These are phyloP conservation scores for Fagus sylvatica DNA, from an alignment of 306 rosid genomes.

Conservation along the genomic window DNA sequence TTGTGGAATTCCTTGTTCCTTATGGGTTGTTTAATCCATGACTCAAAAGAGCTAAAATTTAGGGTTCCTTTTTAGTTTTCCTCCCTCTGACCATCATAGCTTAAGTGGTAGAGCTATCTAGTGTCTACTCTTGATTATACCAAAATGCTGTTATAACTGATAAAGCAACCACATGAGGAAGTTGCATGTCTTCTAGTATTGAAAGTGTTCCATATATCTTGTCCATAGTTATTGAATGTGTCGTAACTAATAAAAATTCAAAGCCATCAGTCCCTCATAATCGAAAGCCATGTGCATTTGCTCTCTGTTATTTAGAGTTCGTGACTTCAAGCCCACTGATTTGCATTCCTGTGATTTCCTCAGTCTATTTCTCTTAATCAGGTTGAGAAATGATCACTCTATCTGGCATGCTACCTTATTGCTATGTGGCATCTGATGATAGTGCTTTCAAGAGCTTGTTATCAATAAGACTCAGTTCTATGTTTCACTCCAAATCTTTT, in stretches of 20 bases:
- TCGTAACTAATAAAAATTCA: neutral
- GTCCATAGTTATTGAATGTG: neutral
- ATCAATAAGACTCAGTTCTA: neutral
- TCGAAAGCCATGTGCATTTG: neutral
- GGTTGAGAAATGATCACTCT: neutral
- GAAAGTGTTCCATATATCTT: neutral
- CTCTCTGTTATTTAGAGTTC: neutral
- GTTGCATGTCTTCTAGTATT: neutral
- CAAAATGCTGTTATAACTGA: neutral
- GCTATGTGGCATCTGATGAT: neutral
- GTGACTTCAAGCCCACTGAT: neutral
- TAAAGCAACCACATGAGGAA: neutral
- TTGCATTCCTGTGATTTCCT: neutral
- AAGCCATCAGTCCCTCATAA: neutral
- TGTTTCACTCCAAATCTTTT: neutral
- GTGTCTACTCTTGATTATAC: neutral
- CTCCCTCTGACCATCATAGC: no score
- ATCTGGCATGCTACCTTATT: neutral
- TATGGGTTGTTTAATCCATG: no score
- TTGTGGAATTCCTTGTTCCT: no score
- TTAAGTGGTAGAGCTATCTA: no score
- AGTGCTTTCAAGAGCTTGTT: neutral
- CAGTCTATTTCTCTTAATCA: neutral
- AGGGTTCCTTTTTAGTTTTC: no score
- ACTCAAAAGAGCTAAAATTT: no score